Percentiles rank a stretch among this genome's conserved stretches.
Conservation (phyloP, 768 basidiomycete genomes). For the Panaeolus papilionaceus region DNA sequence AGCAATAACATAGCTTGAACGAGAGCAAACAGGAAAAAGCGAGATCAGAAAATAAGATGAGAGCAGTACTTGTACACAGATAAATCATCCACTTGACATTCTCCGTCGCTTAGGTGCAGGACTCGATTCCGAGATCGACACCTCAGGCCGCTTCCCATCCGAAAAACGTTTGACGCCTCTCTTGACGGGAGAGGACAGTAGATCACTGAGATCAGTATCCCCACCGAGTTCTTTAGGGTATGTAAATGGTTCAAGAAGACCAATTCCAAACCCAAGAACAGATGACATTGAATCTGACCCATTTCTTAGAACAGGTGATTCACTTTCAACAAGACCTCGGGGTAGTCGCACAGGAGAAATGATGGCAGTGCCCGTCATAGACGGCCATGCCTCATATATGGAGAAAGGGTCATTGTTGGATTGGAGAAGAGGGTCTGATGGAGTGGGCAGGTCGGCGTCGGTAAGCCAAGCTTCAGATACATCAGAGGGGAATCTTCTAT, state of each 20-base stretch:
- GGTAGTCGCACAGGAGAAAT: slow-evolving; percentile 36
- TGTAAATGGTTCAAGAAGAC: slow-evolving; percentile 61
- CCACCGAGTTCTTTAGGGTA: slow-evolving; percentile 42
- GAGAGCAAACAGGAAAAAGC: slow-evolving; percentile 6
- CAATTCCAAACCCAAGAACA: slow-evolving; percentile 53
- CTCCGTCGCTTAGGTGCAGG: slow-evolving; percentile 61
- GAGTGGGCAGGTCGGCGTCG: slow-evolving; percentile 35
- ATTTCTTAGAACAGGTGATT: slow-evolving; percentile 63
- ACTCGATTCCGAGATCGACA: slow-evolving; percentile 30
- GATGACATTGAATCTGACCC: slow-evolving; percentile 35
- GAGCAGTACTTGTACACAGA: slow-evolving; percentile 14
- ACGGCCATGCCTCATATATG: slow-evolving; percentile 48
- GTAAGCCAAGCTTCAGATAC: slow-evolving; percentile 51
- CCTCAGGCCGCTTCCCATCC: slow-evolving; percentile 27
- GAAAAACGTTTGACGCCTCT: slow-evolving; percentile 32
- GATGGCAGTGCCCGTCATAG: slow-evolving; percentile 31
- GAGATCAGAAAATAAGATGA: slow-evolving; percentile 15
- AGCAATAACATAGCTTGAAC: slow-evolving; percentile 12
- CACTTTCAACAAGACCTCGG: slow-evolving; percentile 42
- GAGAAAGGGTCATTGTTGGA: slow-evolving; percentile 51
- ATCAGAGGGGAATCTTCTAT: slow-evolving; percentile 40
- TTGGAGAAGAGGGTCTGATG: slow-evolving; percentile 24
- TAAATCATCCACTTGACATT: slow-evolving; percentile 33
- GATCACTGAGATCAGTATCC: slow-evolving; percentile 40
- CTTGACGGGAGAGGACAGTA: slow-evolving; percentile 34